Evolutionary conservation across 371 early-diverging fungal genomes (phyloP).

Genomic region (Mucor lusitanicus): DNA sequence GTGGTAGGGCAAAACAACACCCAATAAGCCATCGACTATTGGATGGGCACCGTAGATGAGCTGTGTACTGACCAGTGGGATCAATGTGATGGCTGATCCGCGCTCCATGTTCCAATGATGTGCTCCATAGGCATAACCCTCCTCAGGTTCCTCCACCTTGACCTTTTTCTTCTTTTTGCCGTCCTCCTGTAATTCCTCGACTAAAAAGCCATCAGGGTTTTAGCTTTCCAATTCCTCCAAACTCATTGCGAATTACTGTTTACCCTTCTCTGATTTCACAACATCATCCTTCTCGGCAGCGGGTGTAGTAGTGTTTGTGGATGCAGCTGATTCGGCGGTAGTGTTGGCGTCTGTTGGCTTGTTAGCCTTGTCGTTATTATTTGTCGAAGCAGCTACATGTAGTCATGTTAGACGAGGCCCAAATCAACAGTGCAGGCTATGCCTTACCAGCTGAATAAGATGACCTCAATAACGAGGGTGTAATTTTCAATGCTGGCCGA

Average conservation of each 20-base stretch:
- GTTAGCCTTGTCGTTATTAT: not conserved
- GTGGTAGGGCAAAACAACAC: constrained; percentile 89
- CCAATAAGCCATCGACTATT: constrained; percentile 83
- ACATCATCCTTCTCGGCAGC: not conserved
- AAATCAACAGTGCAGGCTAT: not conserved
- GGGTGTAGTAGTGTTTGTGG: not conserved
- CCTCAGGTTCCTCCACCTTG: constrained; percentile 2
- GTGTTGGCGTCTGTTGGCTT: not conserved
- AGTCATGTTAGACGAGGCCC: not conserved
- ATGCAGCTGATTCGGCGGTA: not conserved
- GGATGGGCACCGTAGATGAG: constrained; percentile 80
- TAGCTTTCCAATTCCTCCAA: not conserved
- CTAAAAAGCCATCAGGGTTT: not conserved
- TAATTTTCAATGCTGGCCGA: not conserved
- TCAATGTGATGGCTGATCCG: constrained; percentile 68
- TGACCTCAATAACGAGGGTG: constrained; percentile 3
- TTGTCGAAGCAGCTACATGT: not conserved
- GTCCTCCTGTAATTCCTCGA: not conserved
- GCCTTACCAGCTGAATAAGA: constrained; percentile 20
- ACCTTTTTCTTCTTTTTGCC: constrained; percentile 4
- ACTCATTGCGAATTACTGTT: not conserved
- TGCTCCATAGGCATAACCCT: constrained; percentile 32
- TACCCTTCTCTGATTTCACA: constrained; percentile 6
- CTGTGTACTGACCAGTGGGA: constrained; percentile 80
- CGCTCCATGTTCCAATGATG: constrained; percentile 71